Base-by-base conservation (phyloP, 495 filamentous ascomycete species). In the Penicillium macrosclerotiorum region DNA sequence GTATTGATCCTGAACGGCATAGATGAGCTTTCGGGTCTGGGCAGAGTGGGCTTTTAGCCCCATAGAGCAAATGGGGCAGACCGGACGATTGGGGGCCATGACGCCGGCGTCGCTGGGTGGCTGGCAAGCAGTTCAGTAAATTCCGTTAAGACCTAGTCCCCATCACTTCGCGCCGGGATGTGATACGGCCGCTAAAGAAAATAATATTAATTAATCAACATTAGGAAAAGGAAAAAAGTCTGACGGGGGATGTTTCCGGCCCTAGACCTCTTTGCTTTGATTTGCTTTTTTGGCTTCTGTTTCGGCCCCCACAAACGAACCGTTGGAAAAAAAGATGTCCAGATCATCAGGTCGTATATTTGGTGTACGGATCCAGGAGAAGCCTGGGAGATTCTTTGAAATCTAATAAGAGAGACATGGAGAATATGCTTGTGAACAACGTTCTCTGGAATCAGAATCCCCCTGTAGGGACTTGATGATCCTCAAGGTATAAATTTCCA, bases 221-320 rank as follows among this genome's bases (percentile, higher is more conserved):
- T n/a, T n/a, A n/a, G 0, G 16, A 30, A 47, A 37, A 30, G 44
- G 26, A 14, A 29, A 48, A 49, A 53, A 37, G 40, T 33, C 44
- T 44, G 47, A 45, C 37, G 47, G 38, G 34, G 34, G 29, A 43
- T 25, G 39, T 42, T 42, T 39, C 43, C 44, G 43, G 24, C 30
- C 40, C 29, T 32, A 31, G 30, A 20, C 45, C 22, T 23, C 39
- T 36, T 18, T 34, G 26, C 16, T 34, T 22, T 16, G 30, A 17
- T 18, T 19, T 18, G 2, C 3, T 36, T 17, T 8, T 37, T 22
- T 37, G 13, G 34, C n/a, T 38, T 20, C 20, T 13, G 23, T 38
- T 38, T 38, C 20, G 42, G 52, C 56, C 58, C 58, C 51, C 55
- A 59, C 51, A 44, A 51, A 51, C 55, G 20, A 45, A 41, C 58